These are phyloP conservation scores for Butyriboletus loyo DNA, from an alignment of 768 basidiomycete species.

Conservation along the genomic window DNA sequence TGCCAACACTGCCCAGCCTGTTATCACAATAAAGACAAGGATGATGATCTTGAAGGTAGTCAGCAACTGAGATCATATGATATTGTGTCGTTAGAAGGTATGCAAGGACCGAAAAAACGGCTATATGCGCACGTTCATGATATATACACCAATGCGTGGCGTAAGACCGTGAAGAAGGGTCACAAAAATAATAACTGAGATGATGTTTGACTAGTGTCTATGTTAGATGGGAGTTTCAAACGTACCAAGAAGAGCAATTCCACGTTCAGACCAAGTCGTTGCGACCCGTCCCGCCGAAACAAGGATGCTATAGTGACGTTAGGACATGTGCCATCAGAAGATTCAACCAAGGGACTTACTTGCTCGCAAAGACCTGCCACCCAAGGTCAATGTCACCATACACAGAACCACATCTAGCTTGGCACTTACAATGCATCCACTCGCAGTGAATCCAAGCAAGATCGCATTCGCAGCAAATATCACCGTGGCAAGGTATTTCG, in stretches of 20 bases:
- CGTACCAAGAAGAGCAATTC: conserved; percentile 56
- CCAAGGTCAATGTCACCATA: not conserved
- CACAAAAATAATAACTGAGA: conserved; percentile 47
- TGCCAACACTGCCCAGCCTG: conserved; percentile 59
- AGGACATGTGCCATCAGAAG: not conserved
- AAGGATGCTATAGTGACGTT: conserved; percentile 40
- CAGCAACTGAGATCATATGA: conserved; percentile 32
- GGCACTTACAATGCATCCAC: conserved; percentile 47
- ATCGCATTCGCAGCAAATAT: conserved; percentile 50
- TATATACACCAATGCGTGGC: conserved; percentile 43
- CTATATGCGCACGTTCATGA: conserved; percentile 51
- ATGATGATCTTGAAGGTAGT: conserved; percentile 55
- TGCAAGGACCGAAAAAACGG: not conserved
- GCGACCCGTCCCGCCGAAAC: conserved; percentile 40
- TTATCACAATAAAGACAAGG: conserved; percentile 52
- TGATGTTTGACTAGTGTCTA: not conserved
- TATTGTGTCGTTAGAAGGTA: conserved; percentile 17
- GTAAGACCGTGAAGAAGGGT: conserved; percentile 51
- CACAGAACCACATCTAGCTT: not conserved
- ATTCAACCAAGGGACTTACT: conserved; percentile 16
- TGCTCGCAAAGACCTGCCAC: conserved; percentile 34
- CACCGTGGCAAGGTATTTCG: conserved; percentile 46
- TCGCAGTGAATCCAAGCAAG: conserved; percentile 40
- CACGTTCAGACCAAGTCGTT: conserved; percentile 50
- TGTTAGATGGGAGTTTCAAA: not conserved